A percentile compares a stretch with the other conserved stretches of the same genome.
phyloP scores from a whole-genome alignment of 805 yeast genomes.

The Starmerella vaccinii region DNA sequence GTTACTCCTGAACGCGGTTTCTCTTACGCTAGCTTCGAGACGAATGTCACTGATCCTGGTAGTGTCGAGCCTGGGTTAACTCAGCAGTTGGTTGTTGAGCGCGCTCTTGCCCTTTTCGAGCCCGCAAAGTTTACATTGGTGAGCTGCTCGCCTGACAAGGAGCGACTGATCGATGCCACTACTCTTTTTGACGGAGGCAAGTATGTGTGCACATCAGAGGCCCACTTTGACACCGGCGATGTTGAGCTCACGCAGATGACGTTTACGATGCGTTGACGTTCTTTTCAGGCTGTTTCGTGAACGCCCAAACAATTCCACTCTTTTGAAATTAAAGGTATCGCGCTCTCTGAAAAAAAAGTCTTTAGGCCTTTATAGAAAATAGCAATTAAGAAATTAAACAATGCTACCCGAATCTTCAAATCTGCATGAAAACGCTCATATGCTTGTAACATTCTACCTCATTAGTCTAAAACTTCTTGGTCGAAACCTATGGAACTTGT shows the following conservation, averaged over 20 bases:
- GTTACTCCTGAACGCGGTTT: constrained; percentile 90
- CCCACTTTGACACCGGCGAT: constrained; percentile 18
- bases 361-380: too few species aligned
- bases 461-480: neutral
- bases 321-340: too few species aligned
- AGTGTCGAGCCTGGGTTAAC: constrained; percentile 30
- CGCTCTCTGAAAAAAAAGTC: too few species aligned
- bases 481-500: neutral
- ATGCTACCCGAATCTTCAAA: too few species aligned
- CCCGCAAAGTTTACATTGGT: constrained; percentile 67
- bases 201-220: constrained; percentile 21
- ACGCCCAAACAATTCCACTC: neutral
- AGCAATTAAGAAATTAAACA: too few species aligned
- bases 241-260: constrained; percentile 12
- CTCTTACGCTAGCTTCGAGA: constrained; percentile 94
- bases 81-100: constrained; percentile 47
- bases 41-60: constrained; percentile 52
- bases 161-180: constrained; percentile 1
- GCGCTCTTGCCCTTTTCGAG: constrained; percentile 52
- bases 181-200: constrained; percentile 5
- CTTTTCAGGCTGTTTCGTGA: neutral
- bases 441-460: too few species aligned
- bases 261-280: neutral
- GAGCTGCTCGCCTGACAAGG: constrained; percentile 24
- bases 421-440: too few species aligned